phyloP scores from a whole-genome alignment of 768 basidiomycete species.

The Tricholoma sp. region DNA sequence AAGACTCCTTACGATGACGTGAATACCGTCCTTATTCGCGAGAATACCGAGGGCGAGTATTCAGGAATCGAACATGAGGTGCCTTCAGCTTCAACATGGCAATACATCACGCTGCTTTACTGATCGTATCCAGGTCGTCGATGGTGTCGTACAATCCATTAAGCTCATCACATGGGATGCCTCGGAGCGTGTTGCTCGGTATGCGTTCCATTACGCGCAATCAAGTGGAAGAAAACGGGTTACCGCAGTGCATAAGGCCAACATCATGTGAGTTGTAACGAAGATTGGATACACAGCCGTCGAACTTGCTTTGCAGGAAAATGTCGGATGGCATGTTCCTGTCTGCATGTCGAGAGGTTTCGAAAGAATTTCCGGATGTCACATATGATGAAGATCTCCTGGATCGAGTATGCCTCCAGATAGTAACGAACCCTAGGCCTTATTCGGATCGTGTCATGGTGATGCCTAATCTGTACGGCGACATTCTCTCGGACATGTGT shows the following conservation, averaged over 20 bases:
- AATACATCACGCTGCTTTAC: background rate
- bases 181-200: slow-evolving; percentile 96
- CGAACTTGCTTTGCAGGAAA: slow-evolving; percentile 58
- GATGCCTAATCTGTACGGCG: slow-evolving; percentile 97
- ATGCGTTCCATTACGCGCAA: slow-evolving; percentile 97
- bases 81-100: slow-evolving; percentile 8
- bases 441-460: slow-evolving; percentile 98
- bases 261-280: slow-evolving; percentile 77
- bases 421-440: slow-evolving; percentile 90
- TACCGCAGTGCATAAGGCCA: slow-evolving; percentile 99
- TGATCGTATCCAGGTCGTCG: slow-evolving; percentile 57
- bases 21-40: slow-evolving; percentile 96
- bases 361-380: slow-evolving; percentile 92
- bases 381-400: slow-evolving; percentile 95
- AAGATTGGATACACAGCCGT: slow-evolving; percentile 7
- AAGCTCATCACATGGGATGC: slow-evolving; percentile 99
- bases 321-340: slow-evolving; percentile 99
- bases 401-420: slow-evolving; percentile 92
- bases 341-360: slow-evolving; percentile 92
- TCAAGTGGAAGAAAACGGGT: slow-evolving; percentile 83
- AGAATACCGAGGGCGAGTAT: slow-evolving; percentile 99
- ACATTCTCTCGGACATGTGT: slow-evolving; percentile 97
- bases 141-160: slow-evolving; percentile 98
- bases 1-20: slow-evolving; percentile 99
- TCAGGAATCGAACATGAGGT: slow-evolving; percentile 99